Evolutionary conservation across 495 filamentous ascomycete genomes (phyloP).

Genomic region (Aspergillus saccharolyticus): DNA sequence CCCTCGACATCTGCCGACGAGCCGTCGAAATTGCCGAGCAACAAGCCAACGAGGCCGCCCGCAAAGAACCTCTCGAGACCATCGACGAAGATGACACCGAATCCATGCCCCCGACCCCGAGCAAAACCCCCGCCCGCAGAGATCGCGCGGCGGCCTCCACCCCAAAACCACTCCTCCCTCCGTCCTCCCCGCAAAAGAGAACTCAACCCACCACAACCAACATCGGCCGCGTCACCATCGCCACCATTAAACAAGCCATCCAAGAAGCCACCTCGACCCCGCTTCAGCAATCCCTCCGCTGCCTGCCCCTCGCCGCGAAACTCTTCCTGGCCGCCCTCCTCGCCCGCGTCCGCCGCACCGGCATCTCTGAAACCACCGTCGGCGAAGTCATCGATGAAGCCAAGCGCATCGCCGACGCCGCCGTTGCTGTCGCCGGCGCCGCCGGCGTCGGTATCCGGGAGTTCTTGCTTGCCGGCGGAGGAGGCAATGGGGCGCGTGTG

Average conservation of each 20-base stretch:
- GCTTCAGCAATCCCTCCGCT: constrained; percentile 78
- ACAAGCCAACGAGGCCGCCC: constrained; percentile 47
- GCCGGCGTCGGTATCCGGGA: constrained; percentile 39
- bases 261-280: constrained; percentile 90
- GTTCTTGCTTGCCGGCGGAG: constrained; percentile 40
- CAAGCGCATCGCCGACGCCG: constrained; percentile 60
- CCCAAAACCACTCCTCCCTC: constrained; percentile 10
- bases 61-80: constrained; percentile 16
- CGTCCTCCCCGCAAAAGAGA: constrained; percentile 19
- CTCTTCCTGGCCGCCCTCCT: constrained; percentile 79
- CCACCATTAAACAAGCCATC: constrained; percentile 89
- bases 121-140: constrained; percentile 36
- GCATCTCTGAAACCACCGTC: constrained; percentile 78
- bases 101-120: constrained; percentile 42
- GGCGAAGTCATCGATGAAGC: constrained; percentile 93
- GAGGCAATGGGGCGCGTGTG: constrained; percentile 51
- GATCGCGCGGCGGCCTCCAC: constrained; percentile 26
- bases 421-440: constrained; percentile 42
- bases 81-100: constrained; percentile 28
- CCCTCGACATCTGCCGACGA: constrained; percentile 90
- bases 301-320: constrained; percentile 75
- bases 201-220: neutral
- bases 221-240: constrained; percentile 72
- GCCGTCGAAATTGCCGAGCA: constrained; percentile 94
- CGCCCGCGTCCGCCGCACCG: constrained; percentile 71